Evolutionary conservation across 208 protist genomes (phyloP).

Genomic region (Pavlovales sp.): DNA sequence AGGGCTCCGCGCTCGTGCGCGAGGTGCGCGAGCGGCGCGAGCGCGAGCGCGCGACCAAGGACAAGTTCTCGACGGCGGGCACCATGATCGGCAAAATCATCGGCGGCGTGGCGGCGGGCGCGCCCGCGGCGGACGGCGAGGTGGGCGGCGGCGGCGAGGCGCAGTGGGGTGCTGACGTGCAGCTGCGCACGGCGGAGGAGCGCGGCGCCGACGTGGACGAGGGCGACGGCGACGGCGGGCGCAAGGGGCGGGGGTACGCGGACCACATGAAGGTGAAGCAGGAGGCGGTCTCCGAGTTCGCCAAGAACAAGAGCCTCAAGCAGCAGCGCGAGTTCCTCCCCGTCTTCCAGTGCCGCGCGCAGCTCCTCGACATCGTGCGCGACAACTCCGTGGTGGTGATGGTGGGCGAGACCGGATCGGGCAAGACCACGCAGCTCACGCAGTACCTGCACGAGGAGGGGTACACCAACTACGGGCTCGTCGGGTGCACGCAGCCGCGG

Average conservation of each 20-base stretch:
- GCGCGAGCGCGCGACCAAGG: constrained; percentile 16
- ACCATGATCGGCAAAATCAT: constrained; percentile 62
- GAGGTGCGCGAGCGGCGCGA: constrained; percentile 67
- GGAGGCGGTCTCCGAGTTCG: constrained; percentile 54
- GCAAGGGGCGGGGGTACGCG: background rate
- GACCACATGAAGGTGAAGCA: constrained; percentile 34
- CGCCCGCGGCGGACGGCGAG: constrained; percentile 12
- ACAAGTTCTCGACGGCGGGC: constrained; percentile 54
- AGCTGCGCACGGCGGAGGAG: background rate
- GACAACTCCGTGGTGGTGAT: constrained; percentile 64
- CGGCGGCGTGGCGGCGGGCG: constrained; percentile 51
- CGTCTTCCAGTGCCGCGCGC: constrained; percentile 30
- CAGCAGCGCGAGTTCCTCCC: constrained; percentile 63
- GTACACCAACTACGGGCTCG: constrained; percentile 54
- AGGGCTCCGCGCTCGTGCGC: constrained; percentile 70
- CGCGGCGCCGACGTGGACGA: background rate
- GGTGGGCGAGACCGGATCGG: constrained; percentile 73
- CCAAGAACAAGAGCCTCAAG: constrained; percentile 61
- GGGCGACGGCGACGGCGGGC: background rate
- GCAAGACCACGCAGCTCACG: constrained; percentile 78
- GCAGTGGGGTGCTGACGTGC: too few species aligned
- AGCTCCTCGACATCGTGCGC: constrained; percentile 62
- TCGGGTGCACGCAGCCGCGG: constrained; percentile 75
- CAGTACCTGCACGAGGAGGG: constrained; percentile 76
- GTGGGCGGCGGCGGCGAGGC: background rate